Percentiles rank a stretch among this genome's conserved stretches.
These are phyloP conservation scores for Scheffersomyces segobiensis DNA, from an alignment of 1,139 yeast species.

Conservation along the genomic window DNA sequence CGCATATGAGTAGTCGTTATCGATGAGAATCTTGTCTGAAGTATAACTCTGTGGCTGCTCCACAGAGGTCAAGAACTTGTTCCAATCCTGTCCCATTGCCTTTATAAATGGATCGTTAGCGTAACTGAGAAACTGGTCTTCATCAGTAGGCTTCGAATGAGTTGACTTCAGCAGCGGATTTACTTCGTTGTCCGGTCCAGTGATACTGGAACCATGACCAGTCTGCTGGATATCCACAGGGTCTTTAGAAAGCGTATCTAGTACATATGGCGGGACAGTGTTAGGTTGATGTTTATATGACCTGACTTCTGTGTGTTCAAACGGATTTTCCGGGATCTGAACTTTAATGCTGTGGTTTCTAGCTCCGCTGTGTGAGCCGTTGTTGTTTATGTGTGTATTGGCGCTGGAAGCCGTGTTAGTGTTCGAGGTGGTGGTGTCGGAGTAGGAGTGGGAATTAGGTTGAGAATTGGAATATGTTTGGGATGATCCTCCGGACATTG, in stretches of 20 bases:
- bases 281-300: slow-evolving; percentile 41
- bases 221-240: background rate
- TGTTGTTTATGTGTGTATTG: background rate
- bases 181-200: slow-evolving; percentile 11
- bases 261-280: slow-evolving; percentile 57
- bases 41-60: slow-evolving; percentile 40
- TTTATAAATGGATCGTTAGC: slow-evolving; percentile 41
- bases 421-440: background rate
- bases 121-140: slow-evolving; percentile 35
- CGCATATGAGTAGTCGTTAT: slow-evolving; percentile 20
- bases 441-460: background rate
- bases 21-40: slow-evolving; percentile 24
- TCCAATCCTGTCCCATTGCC: slow-evolving; percentile 42
- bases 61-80: slow-evolving; percentile 35
- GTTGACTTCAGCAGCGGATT: slow-evolving; percentile 8
- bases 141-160: slow-evolving; percentile 18
- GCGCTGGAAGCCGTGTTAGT: background rate
- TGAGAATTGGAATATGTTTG: background rate
- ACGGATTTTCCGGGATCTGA: slow-evolving; percentile 19
- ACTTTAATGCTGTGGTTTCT: slow-evolving; percentile 5
- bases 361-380: background rate
- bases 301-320: slow-evolving; percentile 27
- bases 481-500: background rate
- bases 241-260: slow-evolving; percentile 49
- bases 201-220: slow-evolving; percentile 20